phyloP scores from a whole-genome alignment of 176 grass and related monocot species.

The Cenchrus fungigraminus region DNA sequence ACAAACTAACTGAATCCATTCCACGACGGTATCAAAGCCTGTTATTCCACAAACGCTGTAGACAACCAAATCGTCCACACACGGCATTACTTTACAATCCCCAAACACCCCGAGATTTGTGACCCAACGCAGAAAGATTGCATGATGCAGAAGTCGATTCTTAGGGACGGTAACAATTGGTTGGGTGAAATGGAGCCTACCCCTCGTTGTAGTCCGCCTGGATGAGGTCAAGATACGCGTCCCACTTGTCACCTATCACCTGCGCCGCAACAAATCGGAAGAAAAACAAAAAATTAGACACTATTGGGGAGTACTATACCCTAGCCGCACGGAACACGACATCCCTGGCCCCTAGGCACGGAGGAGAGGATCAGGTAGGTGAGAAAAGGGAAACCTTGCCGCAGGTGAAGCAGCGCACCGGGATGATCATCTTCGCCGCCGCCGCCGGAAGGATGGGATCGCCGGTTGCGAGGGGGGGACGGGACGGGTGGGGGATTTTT shows the following conservation, averaged over 20 bases:
- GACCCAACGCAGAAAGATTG: background rate
- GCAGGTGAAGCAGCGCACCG: constrained; percentile 76
- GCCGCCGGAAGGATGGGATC: background rate
- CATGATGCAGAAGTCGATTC: background rate
- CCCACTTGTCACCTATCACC: constrained; percentile 87
- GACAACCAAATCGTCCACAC: background rate
- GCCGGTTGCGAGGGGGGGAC: background rate
- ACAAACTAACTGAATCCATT: background rate
- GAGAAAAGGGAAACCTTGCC: constrained; percentile 55
- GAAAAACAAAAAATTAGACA: background rate
- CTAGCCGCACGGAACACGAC: background rate
- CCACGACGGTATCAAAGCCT: background rate
- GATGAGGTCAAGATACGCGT: constrained; percentile 69
- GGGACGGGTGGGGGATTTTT: background rate
- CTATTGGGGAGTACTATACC: background rate
- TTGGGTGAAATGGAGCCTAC: constrained; percentile 20
- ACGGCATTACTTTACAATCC: background rate
- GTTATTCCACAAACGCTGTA: background rate
- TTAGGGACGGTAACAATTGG: background rate
- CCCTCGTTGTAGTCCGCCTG: constrained; percentile 68
- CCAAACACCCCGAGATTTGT: background rate
- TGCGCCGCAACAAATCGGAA: constrained; percentile 28
- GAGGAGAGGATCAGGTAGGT: background rate
- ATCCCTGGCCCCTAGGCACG: background rate
- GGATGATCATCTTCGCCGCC: constrained; percentile 72